These are phyloP conservation scores for Puccinia brachypodii DNA, from an alignment of 1,284 basidiomycete genomes.

Conservation along the genomic window DNA sequence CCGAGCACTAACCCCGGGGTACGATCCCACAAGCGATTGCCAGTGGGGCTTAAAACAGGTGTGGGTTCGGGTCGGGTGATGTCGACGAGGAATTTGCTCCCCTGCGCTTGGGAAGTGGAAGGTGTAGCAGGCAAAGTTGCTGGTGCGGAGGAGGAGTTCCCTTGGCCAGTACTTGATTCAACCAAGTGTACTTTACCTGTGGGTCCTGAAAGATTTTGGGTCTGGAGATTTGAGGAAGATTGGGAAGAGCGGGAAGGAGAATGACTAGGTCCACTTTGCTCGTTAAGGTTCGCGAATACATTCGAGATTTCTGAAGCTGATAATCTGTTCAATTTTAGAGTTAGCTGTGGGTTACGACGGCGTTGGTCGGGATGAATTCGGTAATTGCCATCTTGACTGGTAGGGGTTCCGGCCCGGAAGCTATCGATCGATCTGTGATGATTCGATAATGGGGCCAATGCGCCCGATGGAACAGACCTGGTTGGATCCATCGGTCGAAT, in stretches of 20 bases:
- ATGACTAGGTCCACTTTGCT: neutral
- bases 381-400: neutral
- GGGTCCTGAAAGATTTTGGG: neutral
- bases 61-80: conserved; percentile 40
- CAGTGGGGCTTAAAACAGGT: conserved; percentile 41
- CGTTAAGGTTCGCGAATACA: conserved; percentile 14
- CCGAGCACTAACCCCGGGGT: conserved; percentile 46
- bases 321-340: conserved; percentile 39
- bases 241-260: neutral
- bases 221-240: neutral
- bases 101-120: neutral
- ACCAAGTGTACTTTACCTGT: neutral
- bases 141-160: neutral
- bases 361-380: conserved; percentile 18
- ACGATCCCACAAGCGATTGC: conserved; percentile 39
- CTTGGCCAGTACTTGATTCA: neutral
- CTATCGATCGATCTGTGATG: conserved; percentile 4
- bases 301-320: conserved; percentile 15
- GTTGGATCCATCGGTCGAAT: neutral
- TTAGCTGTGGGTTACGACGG: conserved; percentile 42
- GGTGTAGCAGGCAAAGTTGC: neutral
- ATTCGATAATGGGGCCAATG: conserved; percentile 29
- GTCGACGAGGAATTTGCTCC: conserved; percentile 16
- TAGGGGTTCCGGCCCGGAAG: neutral
- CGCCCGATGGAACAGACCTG: conserved; percentile 23